These are phyloP conservation scores for Serendipita sp. DNA, from an alignment of 768 basidiomycete genomes.

Conservation along the genomic window DNA sequence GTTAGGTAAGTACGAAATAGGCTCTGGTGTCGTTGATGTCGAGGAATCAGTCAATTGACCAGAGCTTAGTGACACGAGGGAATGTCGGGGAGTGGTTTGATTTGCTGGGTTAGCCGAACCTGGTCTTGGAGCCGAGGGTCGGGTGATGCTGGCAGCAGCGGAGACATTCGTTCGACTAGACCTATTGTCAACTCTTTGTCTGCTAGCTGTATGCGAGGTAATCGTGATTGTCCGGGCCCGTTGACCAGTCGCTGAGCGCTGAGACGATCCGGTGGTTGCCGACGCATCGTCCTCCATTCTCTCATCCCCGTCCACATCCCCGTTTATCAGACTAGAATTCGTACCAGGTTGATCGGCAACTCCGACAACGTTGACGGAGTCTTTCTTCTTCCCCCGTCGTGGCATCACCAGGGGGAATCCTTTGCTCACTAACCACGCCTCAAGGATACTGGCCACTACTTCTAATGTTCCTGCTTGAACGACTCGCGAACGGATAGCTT, in stretches of 20 bases:
- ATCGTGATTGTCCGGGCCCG: background rate
- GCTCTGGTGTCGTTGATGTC: background rate
- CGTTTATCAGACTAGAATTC: background rate
- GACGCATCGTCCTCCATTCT: constrained; percentile 49
- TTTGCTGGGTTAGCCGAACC: background rate
- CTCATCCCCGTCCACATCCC: constrained; percentile 12
- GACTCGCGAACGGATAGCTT: constrained; percentile 77
- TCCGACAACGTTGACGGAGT: background rate
- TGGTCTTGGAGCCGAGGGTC: background rate
- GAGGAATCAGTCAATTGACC: background rate
- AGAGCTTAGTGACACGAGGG: background rate
- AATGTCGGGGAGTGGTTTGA: background rate
- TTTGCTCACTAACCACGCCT: constrained; percentile 80
- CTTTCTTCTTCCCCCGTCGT: background rate
- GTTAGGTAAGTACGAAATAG: background rate
- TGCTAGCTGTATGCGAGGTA: background rate
- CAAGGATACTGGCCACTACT: constrained; percentile 84
- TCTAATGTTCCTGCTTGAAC: constrained; percentile 90
- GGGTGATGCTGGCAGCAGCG: background rate
- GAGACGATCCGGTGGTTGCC: background rate
- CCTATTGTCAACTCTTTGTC: background rate
- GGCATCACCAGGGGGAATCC: constrained; percentile 41
- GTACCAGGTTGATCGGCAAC: background rate
- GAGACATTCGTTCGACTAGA: background rate
- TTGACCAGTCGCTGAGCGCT: background rate